A percentile compares a stretch with the other conserved stretches of the same genome.
Evolutionary conservation across 176 grass and related monocot species (phyloP).

Genomic region (Zea luxurians): DNA sequence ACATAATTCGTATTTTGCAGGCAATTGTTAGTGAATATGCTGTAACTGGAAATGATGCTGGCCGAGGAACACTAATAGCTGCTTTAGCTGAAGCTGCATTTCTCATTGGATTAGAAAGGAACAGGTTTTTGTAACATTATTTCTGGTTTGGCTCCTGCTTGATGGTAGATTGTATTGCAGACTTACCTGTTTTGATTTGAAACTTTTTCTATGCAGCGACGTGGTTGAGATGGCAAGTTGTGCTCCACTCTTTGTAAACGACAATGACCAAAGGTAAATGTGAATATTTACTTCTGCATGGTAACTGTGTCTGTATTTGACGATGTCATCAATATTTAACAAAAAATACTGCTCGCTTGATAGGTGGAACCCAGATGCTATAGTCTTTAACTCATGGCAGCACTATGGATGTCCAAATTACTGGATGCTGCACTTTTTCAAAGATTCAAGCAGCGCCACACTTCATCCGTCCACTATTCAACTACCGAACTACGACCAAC

Average conservation of each 20-base stretch:
- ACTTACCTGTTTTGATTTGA: constrained; percentile 28
- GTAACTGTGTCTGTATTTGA: constrained; percentile 5
- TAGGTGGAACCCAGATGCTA: constrained; percentile 89
- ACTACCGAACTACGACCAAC: constrained; percentile 50
- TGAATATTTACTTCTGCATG: not conserved
- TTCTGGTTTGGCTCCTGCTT: constrained; percentile 29
- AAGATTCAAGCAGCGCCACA: constrained; percentile 66
- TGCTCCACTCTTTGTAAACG: constrained; percentile 88
- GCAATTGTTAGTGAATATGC: constrained; percentile 99
- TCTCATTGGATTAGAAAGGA: constrained; percentile 91
- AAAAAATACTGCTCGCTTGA: constrained; percentile 32
- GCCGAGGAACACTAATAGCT: constrained; percentile 83
- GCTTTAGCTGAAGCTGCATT: constrained; percentile 91
- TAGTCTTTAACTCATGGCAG: constrained; percentile 84
- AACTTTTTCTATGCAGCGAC: constrained; percentile 62
- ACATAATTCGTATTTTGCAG: constrained; percentile 44
- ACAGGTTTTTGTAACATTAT: constrained; percentile 54
- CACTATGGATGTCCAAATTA: constrained; percentile 94
- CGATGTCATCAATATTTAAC: not conserved
- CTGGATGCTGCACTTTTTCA: constrained; percentile 98
- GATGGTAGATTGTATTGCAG: constrained; percentile 2
- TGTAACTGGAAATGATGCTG: constrained; percentile 90
- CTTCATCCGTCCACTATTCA: constrained; percentile 78
- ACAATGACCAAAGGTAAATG: constrained; percentile 74
- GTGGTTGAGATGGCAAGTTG: constrained; percentile 96